Percentiles rank a stretch among this genome's conserved stretches.
Evolutionary conservation across 257 asterid genomes (phyloP).

Genomic region (Catharanthus roseus): DNA sequence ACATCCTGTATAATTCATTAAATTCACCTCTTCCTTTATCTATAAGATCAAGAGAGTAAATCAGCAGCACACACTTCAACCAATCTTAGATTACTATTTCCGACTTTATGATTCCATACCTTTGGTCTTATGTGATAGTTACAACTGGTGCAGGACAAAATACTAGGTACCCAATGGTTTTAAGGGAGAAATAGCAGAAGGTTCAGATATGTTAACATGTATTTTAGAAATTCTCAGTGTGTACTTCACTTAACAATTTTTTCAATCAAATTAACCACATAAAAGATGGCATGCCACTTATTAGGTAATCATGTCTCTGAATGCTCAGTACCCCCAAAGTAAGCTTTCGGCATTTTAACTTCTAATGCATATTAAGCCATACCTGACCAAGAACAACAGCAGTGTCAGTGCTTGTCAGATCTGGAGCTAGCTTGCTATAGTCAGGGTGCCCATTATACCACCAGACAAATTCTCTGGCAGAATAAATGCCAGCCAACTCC

Average conservation of each 20-base stretch:
- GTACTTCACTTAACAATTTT: background rate
- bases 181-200: background rate
- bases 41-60: background rate
- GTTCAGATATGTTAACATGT: background rate
- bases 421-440: constrained; percentile 64
- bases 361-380: constrained; percentile 7
- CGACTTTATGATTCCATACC: background rate
- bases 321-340: background rate
- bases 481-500: constrained; percentile 57
- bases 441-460: constrained; percentile 99
- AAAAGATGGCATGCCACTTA: background rate
- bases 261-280: background rate
- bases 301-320: background rate
- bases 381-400: constrained; percentile 94
- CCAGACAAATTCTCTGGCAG: constrained; percentile 97
- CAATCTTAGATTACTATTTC: background rate
- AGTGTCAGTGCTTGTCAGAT: constrained; percentile 67
- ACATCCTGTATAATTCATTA: background rate
- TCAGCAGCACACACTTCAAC: background rate
- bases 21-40: background rate
- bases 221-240: background rate
- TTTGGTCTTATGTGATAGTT: background rate
- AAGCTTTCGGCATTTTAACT: background rate
- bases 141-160: background rate
- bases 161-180: background rate